Percentiles rank a stretch among this genome's conserved stretches.
Evolutionary conservation across 176 grass and related monocot species (phyloP).

Genomic region (Puya raimondii): DNA sequence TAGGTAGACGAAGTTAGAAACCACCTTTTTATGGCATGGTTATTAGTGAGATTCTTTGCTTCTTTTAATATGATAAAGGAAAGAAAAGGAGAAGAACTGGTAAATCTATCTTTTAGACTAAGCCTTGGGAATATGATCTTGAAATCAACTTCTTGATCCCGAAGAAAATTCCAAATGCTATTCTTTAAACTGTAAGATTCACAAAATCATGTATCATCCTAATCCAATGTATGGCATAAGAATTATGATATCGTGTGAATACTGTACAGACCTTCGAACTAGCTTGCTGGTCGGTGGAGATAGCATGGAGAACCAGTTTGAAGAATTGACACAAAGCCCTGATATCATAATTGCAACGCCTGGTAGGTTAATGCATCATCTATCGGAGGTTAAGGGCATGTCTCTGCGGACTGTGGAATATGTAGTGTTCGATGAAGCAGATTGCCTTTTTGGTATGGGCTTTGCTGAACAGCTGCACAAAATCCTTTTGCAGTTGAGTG

Average conservation of each 20-base stretch:
- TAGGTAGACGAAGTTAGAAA: too few species aligned
- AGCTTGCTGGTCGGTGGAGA: slow-evolving; percentile 90
- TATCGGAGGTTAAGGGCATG: slow-evolving; percentile 77
- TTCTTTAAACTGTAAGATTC: too few species aligned
- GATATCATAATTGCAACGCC: slow-evolving; percentile 99
- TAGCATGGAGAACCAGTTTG: slow-evolving; percentile 95
- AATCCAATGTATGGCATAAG: not conserved
- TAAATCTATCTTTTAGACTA: too few species aligned
- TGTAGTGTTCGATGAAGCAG: slow-evolving; percentile 97
- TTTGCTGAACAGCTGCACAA: slow-evolving; percentile 52
- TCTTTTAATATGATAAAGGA: too few species aligned
- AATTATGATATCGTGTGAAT: not conserved
- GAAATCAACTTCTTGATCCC: too few species aligned
- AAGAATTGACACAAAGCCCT: slow-evolving; percentile 71
- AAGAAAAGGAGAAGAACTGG: too few species aligned
- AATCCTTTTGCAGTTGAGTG: slow-evolving; percentile 63
- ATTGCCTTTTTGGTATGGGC: slow-evolving; percentile 78
- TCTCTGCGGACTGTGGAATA: slow-evolving; percentile 76
- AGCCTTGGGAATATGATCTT: too few species aligned
- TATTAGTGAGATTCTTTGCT: too few species aligned
- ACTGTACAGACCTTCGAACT: slow-evolving; percentile 49
- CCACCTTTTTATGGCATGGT: too few species aligned
- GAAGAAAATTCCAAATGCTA: too few species aligned
- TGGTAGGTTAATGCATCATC: slow-evolving; percentile 83
- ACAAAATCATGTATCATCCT: too few species aligned